Base-by-base conservation (phyloP, 257 asterid genomes). In the Fraxinus excelsior region DNA sequence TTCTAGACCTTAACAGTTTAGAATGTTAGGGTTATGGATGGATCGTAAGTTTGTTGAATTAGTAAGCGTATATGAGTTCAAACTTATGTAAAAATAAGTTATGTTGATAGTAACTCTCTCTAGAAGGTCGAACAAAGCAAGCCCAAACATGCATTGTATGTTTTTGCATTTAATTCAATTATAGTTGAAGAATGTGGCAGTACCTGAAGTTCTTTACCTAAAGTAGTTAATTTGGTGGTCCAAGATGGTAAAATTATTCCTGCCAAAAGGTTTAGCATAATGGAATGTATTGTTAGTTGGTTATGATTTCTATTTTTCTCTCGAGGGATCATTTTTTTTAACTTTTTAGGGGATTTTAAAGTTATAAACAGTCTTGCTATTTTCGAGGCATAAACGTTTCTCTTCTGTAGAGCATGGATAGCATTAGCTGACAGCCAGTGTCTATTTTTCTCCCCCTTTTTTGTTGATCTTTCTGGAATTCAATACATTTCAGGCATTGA, bases 401-500 rank as follows among this genome's bases (percentile, higher is more conserved):
- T 40, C n/a, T 74, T 71, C 19, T 19, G 35, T 5, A 12, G 34
- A 44, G 53, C 35, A 7, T 66, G 35, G 53, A 21, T 10, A 14
- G 2, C 67, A 64, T 32, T 49, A 7, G 25, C 42, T 72, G 9
- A 31, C 62, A 32, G 78, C 40, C 28, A 72, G 31, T 7, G 26
- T 64, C 18, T n/a, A 28, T 32, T 42, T 34, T 14, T 29, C 0
- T 3, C 21, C 13, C 19, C 38, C n/a, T n/a, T 49, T 18, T 38
- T 18, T n/a, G 16, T 44, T 23, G 71, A 35, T 37, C 60, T 10
- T 21, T 70, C 68, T 34, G 28, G 64, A 65, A 37, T 38, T 35
- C 19, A 49, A 72, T 18, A 73, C 70, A 72, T 85, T 58, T 73
- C 87, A 94, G 97, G 99, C 49, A 90, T 94, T 73, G 88, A 92